Evolutionary conservation across 2,329 filamentous ascomycete genomes (phyloP).

Genomic region (Clonostachys chloroleuca): DNA sequence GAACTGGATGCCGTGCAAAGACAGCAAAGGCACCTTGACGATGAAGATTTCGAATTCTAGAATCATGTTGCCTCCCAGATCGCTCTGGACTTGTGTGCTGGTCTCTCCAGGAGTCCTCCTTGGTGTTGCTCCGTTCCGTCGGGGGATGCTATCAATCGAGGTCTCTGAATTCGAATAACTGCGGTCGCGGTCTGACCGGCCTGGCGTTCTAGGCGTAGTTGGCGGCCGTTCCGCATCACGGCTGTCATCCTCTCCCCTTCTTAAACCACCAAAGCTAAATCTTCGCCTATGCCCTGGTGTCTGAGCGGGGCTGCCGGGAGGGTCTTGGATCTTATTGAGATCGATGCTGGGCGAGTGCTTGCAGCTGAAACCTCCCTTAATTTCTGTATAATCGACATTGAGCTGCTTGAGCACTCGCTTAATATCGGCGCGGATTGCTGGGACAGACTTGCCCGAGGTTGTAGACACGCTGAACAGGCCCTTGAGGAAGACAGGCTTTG

Average conservation of each 20-base stretch:
- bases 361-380: slow-evolving; percentile 90
- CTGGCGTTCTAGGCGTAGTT: slow-evolving; percentile 35
- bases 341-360: slow-evolving; percentile 87
- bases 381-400: slow-evolving; percentile 87
- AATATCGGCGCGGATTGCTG: slow-evolving; percentile 82
- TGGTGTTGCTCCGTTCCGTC: slow-evolving; percentile 44
- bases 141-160: slow-evolving; percentile 69
- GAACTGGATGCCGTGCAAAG: slow-evolving; percentile 93
- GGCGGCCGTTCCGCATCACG: slow-evolving; percentile 48
- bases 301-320: slow-evolving; percentile 52
- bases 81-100: slow-evolving; percentile 85
- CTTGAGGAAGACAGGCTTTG: slow-evolving; percentile 94
- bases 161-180: slow-evolving; percentile 86
- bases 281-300: slow-evolving; percentile 63
- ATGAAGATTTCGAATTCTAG: slow-evolving; percentile 95
- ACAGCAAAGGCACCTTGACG: slow-evolving; percentile 92
- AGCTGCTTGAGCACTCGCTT: slow-evolving; percentile 85
- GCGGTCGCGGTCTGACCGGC: slow-evolving; percentile 51
- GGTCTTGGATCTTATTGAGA: slow-evolving; percentile 66
- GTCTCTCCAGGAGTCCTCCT: slow-evolving; percentile 75
- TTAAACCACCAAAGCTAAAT: slow-evolving; percentile 76
- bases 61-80: slow-evolving; percentile 78
- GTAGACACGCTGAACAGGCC: slow-evolving; percentile 96
- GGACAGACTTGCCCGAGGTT: slow-evolving; percentile 85
- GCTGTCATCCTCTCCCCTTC: slow-evolving; percentile 62